Conservation (phyloP, 1,284 basidiomycete species). For the Limonomyces culmigenus region DNA sequence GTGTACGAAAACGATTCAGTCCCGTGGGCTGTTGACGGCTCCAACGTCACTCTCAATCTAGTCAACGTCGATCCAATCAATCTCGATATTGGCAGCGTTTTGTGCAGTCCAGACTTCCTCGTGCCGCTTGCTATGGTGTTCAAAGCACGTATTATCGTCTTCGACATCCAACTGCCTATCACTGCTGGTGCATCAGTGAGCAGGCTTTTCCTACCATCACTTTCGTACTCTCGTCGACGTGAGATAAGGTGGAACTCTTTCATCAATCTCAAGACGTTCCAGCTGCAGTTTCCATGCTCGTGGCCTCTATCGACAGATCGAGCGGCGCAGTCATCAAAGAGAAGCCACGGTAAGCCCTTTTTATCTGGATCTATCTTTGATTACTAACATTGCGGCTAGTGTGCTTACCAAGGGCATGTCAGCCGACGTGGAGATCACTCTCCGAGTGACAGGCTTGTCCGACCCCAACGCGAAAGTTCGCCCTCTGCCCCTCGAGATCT, state of each 20-base stretch:
- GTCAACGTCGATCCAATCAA: conserved; percentile 77
- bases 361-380: neutral
- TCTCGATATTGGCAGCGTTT: conserved; percentile 74
- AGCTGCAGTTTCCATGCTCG: conserved; percentile 69
- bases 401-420: conserved; percentile 74
- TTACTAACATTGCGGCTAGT: conserved; percentile 12
- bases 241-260: conserved; percentile 71
- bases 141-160: conserved; percentile 81
- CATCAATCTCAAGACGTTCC: conserved; percentile 90
- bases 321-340: conserved; percentile 63
- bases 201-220: conserved; percentile 3
- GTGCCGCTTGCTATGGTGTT: conserved; percentile 70
- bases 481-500: conserved; percentile 75
- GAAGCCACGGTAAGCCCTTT: conserved; percentile 54
- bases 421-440: conserved; percentile 71
- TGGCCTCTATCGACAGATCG: conserved; percentile 62
- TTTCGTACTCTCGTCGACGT: neutral
- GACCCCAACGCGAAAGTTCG: conserved; percentile 28
- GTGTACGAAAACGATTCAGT: conserved; percentile 68
- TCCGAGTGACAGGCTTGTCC: conserved; percentile 40
- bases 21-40: conserved; percentile 83
- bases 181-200: conserved; percentile 72
- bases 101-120: conserved; percentile 59
- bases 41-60: conserved; percentile 78
- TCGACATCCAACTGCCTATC: conserved; percentile 85